Conservation (phyloP, 2,329 filamentous ascomycete genomes). For the Hypomyces perniciosus region DNA sequence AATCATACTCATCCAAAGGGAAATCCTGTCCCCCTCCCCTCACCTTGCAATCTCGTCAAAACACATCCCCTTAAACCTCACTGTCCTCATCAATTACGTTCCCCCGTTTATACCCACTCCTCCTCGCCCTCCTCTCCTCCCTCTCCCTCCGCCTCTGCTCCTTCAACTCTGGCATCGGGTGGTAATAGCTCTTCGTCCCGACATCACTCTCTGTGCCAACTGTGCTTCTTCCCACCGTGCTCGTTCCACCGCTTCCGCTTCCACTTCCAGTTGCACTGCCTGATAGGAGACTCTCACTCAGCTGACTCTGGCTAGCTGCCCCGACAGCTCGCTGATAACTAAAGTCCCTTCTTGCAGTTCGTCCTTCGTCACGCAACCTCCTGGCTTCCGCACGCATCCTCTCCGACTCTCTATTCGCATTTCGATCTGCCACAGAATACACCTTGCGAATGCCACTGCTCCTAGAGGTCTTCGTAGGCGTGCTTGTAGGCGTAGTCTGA, state of each 20-base stretch:
- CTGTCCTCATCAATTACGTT: constrained; percentile 24
- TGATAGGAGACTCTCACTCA: constrained; percentile 26
- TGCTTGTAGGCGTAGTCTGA: constrained; percentile 50
- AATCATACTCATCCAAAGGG: background rate
- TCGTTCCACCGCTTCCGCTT: constrained; percentile 18
- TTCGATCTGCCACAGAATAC: constrained; percentile 54
- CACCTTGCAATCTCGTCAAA: too few relatives aligned
- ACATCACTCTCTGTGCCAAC: constrained; percentile 36
- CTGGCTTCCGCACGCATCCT: constrained; percentile 51
- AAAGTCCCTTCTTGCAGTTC: constrained; percentile 43
- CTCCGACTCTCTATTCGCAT: constrained; percentile 45
- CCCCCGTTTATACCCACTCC: constrained; percentile 29
- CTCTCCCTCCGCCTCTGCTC: constrained; percentile 25
- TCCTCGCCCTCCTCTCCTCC: constrained; percentile 30
- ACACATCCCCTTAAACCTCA: constrained; percentile 6
- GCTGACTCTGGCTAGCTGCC: constrained; percentile 25
- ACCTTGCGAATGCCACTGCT: constrained; percentile 53
- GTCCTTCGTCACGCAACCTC: constrained; percentile 48
- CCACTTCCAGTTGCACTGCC: constrained; percentile 36
- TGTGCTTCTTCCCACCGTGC: constrained; percentile 3
- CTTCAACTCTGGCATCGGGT: constrained; percentile 48
- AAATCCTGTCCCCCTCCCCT: background rate
- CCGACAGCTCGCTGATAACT: constrained; percentile 44
- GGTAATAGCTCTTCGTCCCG: constrained; percentile 53
- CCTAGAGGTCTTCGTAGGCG: constrained; percentile 38